Percentiles rank a stretch among this genome's conserved stretches.
phyloP scores from a whole-genome alignment of 192 early-diverging fungal species.

The Coemansia sp. region DNA sequence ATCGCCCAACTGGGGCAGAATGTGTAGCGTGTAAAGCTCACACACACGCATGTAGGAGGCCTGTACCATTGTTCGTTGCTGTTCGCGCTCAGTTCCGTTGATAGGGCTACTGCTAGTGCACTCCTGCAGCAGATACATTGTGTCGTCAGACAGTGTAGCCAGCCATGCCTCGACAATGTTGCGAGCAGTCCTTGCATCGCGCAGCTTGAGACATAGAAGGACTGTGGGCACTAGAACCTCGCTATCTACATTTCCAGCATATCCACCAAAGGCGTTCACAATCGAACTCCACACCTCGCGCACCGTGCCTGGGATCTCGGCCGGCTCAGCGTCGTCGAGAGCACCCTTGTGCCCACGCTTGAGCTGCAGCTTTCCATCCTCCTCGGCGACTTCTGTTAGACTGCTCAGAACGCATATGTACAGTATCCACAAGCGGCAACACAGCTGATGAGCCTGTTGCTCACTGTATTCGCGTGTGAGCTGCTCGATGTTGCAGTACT shows the following conservation, averaged over 20 bases:
- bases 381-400: constrained; percentile 37
- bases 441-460: constrained; percentile 51
- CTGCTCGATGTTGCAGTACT: constrained; percentile 37
- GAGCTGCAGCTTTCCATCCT: constrained; percentile 30
- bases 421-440: constrained; percentile 54
- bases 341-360: constrained; percentile 5
- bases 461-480: constrained; percentile 41
- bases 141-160: constrained; percentile 45
- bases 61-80: constrained; percentile 37
- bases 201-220: constrained; percentile 53
- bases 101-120: neutral
- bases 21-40: constrained; percentile 53
- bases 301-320: constrained; percentile 30
- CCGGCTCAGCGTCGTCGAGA: neutral
- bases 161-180: constrained; percentile 55
- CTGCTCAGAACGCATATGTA: constrained; percentile 56
- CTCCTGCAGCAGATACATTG: constrained; percentile 28
- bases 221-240: constrained; percentile 53
- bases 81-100: constrained; percentile 15
- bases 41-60: constrained; percentile 54
- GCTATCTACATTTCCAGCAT: constrained; percentile 48
- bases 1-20: constrained; percentile 49
- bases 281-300: constrained; percentile 45
- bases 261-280: constrained; percentile 43
- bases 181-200: constrained; percentile 46